A percentile compares a stretch with the other conserved stretches of the same genome.
These are phyloP conservation scores for Antitrichia curtipendula DNA, from an alignment of 225 moss, liverwort and hornwort species.

Conservation along the genomic window DNA sequence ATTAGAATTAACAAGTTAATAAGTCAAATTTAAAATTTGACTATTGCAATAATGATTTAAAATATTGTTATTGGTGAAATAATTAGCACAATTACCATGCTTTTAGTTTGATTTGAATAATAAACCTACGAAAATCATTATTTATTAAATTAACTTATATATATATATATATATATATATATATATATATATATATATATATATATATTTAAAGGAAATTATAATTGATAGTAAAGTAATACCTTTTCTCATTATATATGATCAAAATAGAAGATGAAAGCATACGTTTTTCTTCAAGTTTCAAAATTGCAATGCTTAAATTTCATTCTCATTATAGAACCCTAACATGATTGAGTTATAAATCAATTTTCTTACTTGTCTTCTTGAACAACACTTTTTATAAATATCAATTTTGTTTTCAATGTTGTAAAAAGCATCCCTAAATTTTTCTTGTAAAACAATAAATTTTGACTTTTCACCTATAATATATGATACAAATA, in stretches of 20 bases:
- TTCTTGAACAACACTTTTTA: not conserved
- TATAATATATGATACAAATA: not conserved
- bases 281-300: not conserved
- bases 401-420: not conserved
- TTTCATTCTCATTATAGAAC: not conserved
- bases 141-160: not conserved
- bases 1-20: not conserved
- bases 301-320: not conserved
- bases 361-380: not conserved
- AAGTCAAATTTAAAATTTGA: not conserved
- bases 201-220: not conserved
- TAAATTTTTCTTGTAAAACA: not conserved
- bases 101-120: not conserved
- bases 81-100: not conserved
- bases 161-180: no score
- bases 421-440: no score
- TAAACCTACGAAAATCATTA: not conserved
- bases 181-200: no score
- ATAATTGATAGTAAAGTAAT: not conserved
- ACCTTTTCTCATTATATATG: not conserved
- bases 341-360: no score
- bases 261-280: not conserved
- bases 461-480: not conserved
- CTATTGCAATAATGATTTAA: not conserved
- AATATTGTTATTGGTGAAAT: not conserved